Evolutionary conservation across 805 yeast genomes (phyloP), one percentile per base, ranked within the genome.

Genomic region (Sugiyamaella chiloensis): DNA sequence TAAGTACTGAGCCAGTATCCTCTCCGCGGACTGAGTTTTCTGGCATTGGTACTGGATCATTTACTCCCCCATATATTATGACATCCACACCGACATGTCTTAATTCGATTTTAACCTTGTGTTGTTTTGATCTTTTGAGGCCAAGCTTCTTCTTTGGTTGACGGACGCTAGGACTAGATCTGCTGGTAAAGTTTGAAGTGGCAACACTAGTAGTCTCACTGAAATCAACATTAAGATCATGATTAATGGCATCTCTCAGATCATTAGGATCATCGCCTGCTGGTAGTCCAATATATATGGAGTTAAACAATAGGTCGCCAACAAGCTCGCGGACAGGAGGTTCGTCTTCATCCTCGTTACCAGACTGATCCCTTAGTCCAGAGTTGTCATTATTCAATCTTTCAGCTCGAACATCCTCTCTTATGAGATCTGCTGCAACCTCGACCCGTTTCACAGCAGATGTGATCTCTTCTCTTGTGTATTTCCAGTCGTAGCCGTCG

Each of bases 401-500:
- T 4, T n/a, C 45, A 20, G 19, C 31, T 9, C 44, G 40, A 3
- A 34, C 23, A n/a, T 59, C 58, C 36, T 55, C 42, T 45, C 60
- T 54, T 19, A 63, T 64, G 23, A 64, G 63, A n/a, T 57, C 53
- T 2, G 76, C 81, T 35, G 69, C 72, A 5, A 64, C 69, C 54
- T 83, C 88, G 5, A 87, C 76, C 8, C 76, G 67, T 46, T 75
- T 76, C 0, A 90, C 81, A 0, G 87, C 85, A n/a, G 74, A 76
- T 8, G 72, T 69, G 24, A 93, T 82, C 0, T 81, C 72, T 20
- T 71, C 72, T 48, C 95, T 74, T 0, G 98, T 88, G 36, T 79
- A 78, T 47, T 76, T 76, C 95, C 97, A 89, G 58, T 93, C 98
- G 60, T 83, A 93, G 0, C 99, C 99, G 67, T 93, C 99, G 62